Base-by-base conservation (phyloP, 164 flowering plant species). In the Cinnamomum chago region DNA sequence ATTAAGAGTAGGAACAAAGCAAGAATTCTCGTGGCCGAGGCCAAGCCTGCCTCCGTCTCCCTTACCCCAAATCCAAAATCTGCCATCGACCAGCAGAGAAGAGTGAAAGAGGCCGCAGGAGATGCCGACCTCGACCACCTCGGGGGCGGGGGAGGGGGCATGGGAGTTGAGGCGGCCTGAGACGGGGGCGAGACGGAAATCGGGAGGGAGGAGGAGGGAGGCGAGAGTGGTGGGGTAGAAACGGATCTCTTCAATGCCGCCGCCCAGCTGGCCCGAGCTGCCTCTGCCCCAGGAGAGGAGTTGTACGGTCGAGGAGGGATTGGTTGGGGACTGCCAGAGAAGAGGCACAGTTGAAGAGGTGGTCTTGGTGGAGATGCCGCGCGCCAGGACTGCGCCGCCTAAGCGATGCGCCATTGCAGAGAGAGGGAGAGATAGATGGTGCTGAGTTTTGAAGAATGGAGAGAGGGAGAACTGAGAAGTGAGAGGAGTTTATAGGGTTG, bases 1-100 rank as follows among this genome's bases (percentile, higher is more conserved):
- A 73, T 95, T 95, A 50, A 84, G 33, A 15, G 88, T 85, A 0
- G 97, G 99, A 4, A 81, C 73, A 78, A 89, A 90, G 0, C 76
- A 82, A 0, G 92, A 72, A 58, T 88, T 79, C 84, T 95, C 98
- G 50, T 92, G 87, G 28, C 97, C 95, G 15, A 91, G 80, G 0
- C 98, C 98, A 2, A 95, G 91, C 14, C 98, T 81, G 2, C 97
- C 98, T 3, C 94, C 95, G 65, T 95, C 98, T 1, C 97, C 98
- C 79, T 95, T 92, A 0, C 98, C 98, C 98, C 97, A 95, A 72
- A 92, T 82, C 97, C 97, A 95, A 3, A 92, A 50, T 72, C 82
- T 82, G 13, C 95, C 95, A 62, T 88, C 88, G 20, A 90, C 85
- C 50, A 89, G 66, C 73, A 91, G 67, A 7, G 86, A 84, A 4